Evolutionary conservation across 164 flowering plant genomes (phyloP).

Genomic region (Vitis rotundifolia): DNA sequence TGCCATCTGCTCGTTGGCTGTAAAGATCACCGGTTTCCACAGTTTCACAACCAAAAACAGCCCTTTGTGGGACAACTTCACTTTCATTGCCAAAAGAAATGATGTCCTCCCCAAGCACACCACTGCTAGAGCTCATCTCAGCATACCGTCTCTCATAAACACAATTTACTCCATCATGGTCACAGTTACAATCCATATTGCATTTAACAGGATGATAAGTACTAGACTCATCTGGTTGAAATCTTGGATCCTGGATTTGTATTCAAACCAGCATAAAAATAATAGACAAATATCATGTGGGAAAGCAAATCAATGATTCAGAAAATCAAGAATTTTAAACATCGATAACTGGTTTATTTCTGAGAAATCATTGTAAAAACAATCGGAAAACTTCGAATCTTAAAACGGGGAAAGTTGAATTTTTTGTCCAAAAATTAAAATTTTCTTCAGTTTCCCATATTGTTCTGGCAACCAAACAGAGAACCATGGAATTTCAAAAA

Average conservation of each 20-base stretch:
- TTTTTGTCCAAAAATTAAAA: too few relatives aligned
- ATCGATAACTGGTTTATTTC: too few relatives aligned
- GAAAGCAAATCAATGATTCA: too few relatives aligned
- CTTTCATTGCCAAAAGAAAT: conserved; percentile 85
- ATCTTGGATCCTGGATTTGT: conserved; percentile 72
- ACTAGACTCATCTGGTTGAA: conserved; percentile 83
- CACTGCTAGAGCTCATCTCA: conserved; percentile 98
- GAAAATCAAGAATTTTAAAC: too few relatives aligned
- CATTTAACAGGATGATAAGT: conserved; percentile 85
- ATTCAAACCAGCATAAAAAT: too few relatives aligned
- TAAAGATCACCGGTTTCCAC: conserved; percentile 93
- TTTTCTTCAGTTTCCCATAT: too few relatives aligned
- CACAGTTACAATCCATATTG: conserved; percentile 80
- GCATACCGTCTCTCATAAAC: conserved; percentile 92
- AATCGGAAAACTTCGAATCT: too few relatives aligned
- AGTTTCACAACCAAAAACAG: conserved; percentile 96
- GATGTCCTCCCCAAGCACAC: conserved; percentile 88
- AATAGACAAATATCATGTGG: too few relatives aligned
- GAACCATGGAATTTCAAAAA: too few relatives aligned
- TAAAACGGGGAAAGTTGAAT: too few relatives aligned
- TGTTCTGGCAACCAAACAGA: too few relatives aligned
- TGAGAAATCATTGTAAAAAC: too few relatives aligned
- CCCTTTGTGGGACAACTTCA: conserved; percentile 82
- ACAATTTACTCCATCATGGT: conserved; percentile 57
- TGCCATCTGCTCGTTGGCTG: conserved; percentile 98